Evolutionary conservation across 78 protist species (phyloP), one percentile per base, ranked within the genome.

Genomic region (Capsaspora owczarzaki): DNA sequence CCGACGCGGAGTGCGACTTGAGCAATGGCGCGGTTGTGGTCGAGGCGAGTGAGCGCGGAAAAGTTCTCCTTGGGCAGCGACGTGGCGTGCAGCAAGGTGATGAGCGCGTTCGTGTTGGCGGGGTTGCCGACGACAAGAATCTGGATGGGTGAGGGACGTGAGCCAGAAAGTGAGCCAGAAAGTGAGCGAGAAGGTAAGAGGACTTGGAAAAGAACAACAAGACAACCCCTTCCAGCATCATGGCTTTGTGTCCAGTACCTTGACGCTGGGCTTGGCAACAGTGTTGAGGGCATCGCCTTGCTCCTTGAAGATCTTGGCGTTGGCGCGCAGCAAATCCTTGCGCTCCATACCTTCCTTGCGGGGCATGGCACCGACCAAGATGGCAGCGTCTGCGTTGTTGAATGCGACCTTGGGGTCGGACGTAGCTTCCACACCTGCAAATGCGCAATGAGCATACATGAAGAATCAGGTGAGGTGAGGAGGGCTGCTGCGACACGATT

Each of bases 41-140:
- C 99, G 35, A 96, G 92, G 44, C 96, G 83, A 2, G 97, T 92
- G 41, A 96, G 89, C 20, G 96, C 93, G 1, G 97, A 61, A 85
- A 96, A 85, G 82, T 93, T 90, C 74, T 78, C 53, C n/a, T 41
- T 0, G 31, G 98, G 97, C 47, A 95, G 43, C 49, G n/a, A 29
- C n/a, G 93, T 76, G 5, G 96, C 96, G 35, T 61, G n/a, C 12
- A 71, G 40, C 14, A 70, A 0, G n/a, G 88, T 75, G 56, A 92
- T 87, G 35, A 89, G 69, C 1, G 93, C 90, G 74, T 95, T 96
- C 66, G 99, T 95, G 83, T 96, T 96, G 63, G 97, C 96, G 29
- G 99, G 99, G 81, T 96, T 96, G 61, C 98, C 99, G 1, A 96
- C 97, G 49, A 94, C 97, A 22, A 94, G 70, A 22, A 89, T 89